A percentile compares a stretch with the other conserved stretches of the same genome.
Conservation (phyloP, 306 rosid species). For the Fagus crenata region DNA sequence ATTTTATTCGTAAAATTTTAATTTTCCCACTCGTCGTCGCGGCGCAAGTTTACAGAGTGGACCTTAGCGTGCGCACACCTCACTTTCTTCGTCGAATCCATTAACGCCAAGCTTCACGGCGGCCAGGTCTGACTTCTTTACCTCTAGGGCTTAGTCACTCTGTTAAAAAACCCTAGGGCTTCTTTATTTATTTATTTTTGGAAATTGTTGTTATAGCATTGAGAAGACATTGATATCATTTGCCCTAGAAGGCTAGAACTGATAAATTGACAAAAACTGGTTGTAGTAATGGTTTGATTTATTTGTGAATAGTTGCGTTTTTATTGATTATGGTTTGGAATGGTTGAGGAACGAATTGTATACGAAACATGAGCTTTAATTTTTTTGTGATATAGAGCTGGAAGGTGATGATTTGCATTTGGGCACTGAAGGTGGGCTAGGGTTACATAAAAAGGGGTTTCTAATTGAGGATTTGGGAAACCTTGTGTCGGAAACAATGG, state of each 20-base stretch:
- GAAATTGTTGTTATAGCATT: constrained; percentile 25
- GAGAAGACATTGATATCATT: constrained; percentile 23
- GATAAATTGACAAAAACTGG: constrained; percentile 14
- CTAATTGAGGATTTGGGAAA: constrained; percentile 22
- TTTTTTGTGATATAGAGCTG: constrained; percentile 40
- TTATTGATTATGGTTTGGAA: constrained; percentile 13
- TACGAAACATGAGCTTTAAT: constrained; percentile 39
- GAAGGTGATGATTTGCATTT: constrained; percentile 39
- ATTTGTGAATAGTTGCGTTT: constrained; percentile 8
- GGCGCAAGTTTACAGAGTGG: constrained; percentile 49
- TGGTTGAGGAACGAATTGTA: constrained; percentile 28
- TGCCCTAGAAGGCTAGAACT: not conserved
- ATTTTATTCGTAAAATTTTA: not conserved
- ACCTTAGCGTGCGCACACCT: constrained; percentile 57
- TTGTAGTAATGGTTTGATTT: not conserved
- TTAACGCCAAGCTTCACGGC: constrained; percentile 26
- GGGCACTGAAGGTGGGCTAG: constrained; percentile 53
- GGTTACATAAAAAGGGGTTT: constrained; percentile 26
- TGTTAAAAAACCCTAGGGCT: constrained; percentile 41
- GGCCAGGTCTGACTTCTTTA: constrained; percentile 35
- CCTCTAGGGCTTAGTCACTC: constrained; percentile 28
- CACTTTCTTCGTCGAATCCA: constrained; percentile 38
- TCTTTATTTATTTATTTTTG: constrained; percentile 10
- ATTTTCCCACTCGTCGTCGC: constrained; percentile 28
- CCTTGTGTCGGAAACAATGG: constrained; percentile 60